These are phyloP conservation scores for Nematodospora valgi DNA, from an alignment of 805 yeast genomes.

Conservation along the genomic window DNA sequence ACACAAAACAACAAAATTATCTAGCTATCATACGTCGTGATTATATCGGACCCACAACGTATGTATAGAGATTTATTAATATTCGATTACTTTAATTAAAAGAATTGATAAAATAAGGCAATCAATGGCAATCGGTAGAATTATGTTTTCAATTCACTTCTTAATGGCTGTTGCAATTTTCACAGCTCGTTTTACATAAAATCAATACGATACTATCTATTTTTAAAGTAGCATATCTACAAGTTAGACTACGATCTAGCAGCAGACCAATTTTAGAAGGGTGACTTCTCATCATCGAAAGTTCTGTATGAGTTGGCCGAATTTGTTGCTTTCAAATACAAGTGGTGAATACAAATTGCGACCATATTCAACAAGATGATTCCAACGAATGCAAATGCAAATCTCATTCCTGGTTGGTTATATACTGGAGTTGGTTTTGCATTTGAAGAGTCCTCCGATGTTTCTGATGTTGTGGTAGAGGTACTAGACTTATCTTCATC, in stretches of 20 bases:
- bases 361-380: conserved; percentile 32
- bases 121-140: no score
- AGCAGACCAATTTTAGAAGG: conserved; percentile 20
- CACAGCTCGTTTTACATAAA: no score
- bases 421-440: conserved; percentile 12
- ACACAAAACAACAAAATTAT: no score
- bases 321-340: conserved; percentile 26
- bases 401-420: conserved; percentile 25
- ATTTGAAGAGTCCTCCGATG: not conserved
- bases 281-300: conserved; percentile 34
- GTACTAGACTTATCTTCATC: not conserved
- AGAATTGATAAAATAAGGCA: no score
- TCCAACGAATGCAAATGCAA: conserved; percentile 32
- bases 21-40: no score
- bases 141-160: no score
- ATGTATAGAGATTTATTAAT: no score
- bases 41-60: no score
- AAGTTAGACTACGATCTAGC: no score
- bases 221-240: no score
- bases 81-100: no score
- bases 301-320: conserved; percentile 30
- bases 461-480: conserved; percentile 1
- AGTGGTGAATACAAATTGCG: conserved; percentile 37
- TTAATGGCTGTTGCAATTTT: no score
- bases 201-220: not conserved